Evolutionary conservation across 768 basidiomycete species (phyloP), one percentile per base, ranked within the genome.

Genomic region (Brasilioporus rufonigricans): DNA sequence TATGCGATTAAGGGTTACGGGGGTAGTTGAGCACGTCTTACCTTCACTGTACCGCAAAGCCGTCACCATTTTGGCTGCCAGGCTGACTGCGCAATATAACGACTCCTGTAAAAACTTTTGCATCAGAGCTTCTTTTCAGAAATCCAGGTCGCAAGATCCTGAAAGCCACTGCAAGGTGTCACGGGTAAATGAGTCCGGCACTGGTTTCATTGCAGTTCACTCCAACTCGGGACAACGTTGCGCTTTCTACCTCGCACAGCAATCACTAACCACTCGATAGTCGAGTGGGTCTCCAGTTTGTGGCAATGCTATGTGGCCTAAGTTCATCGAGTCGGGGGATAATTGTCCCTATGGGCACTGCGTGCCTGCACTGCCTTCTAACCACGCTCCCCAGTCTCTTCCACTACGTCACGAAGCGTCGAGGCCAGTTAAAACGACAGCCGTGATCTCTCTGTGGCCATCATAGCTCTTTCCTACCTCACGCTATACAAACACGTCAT

Each of bases 401-500:
- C 18, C 11, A 18, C 27, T 38, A 36, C 21, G 12, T 48, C 29
- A 23, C 11, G 24, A 32, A 16, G 36, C 36, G 6, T 27, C 0
- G n/a, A 44, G 35, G 32, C 49, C 4, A 39, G 41, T 52, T 55
- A 52, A 61, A 61, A 49, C n/a, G 48, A 38, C 16, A n/a, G 18
- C 27, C 2, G 4, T 6, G 5, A 16, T 31, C 26, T 23, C 27
- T 2, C 12, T 26, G 18, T 10, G 18, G 11, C 16, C 31, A 33
- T 16, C 4, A 18, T 40, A 32, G 3, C 18, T 4, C 5, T 13
- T 27, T 26, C 19, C 32, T 2, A 14, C 21, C 31, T 31, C 47
- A 33, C 23, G 29, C 32, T 14, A 35, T 16, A 26, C 46, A 21
- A 36, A 10, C n/a, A 36, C 45, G 50, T 31, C 46, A 70, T 70